These are phyloP conservation scores for Aegle marmelos DNA, from an alignment of 345 rosid species.

Conservation along the genomic window DNA sequence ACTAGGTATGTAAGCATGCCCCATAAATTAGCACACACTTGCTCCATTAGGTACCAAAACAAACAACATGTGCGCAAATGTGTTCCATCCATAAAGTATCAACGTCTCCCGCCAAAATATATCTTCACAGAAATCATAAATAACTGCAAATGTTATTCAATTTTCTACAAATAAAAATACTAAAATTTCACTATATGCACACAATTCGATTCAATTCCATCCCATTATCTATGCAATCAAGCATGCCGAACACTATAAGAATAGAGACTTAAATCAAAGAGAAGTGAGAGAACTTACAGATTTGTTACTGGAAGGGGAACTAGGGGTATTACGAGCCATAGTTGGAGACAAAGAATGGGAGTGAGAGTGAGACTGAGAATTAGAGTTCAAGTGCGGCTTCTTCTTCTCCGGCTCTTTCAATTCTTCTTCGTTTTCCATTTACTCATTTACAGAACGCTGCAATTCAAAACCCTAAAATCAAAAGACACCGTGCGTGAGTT, in stretches of 20 bases:
- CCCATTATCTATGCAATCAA: neutral
- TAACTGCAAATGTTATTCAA: neutral
- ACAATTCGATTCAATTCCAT: neutral
- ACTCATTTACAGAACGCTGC: slow-evolving; percentile 1
- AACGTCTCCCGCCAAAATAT: neutral
- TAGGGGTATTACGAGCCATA: slow-evolving; percentile 50
- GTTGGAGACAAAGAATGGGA: slow-evolving; percentile 37
- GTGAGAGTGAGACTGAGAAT: slow-evolving; percentile 21
- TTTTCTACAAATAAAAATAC: neutral
- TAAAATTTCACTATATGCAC: neutral
- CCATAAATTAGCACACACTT: too few relatives aligned
- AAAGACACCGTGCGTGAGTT: neutral
- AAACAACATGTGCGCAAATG: neutral
- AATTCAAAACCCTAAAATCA: slow-evolving; percentile 4
- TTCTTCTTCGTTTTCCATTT: slow-evolving; percentile 57
- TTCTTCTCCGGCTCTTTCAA: slow-evolving; percentile 66
- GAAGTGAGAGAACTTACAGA: slow-evolving; percentile 26
- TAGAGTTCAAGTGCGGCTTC: slow-evolving; percentile 52
- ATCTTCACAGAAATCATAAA: neutral
- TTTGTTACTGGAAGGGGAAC: slow-evolving; percentile 46
- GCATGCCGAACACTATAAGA: neutral
- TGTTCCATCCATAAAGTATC: neutral
- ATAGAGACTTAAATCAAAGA: neutral
- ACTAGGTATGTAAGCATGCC: too few relatives aligned
- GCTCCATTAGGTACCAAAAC: neutral